Evolutionary conservation across 2,329 filamentous ascomycete genomes (phyloP), one percentile per base, ranked within the genome.

Genomic region (Venturia nashicola): DNA sequence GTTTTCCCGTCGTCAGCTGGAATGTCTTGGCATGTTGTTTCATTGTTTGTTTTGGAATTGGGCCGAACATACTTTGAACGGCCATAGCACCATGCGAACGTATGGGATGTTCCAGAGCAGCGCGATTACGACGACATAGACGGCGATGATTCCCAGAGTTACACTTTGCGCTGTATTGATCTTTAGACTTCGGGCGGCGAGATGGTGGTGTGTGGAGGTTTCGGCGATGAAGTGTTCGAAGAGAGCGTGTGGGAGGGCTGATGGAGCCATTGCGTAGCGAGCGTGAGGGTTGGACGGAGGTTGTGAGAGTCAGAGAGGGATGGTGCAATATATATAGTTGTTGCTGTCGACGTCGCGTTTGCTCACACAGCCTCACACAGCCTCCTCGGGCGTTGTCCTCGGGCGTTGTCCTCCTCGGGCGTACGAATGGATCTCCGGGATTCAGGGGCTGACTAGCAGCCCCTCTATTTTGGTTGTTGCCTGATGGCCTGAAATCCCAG

Each of bases 91-190:
- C 80, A 84, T 87, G 64, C 83, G 81, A n/a, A 92, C 75, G 73
- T 90, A 90, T 0, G 89, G 89, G 1, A 91, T 73, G 75, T 91
- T 91, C 89, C 89, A 92, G 3, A 92, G 77, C 51, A 92, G 78
- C 5, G 87, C 88, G 67, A 92, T 92, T 59, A 81, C 80, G 20
- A 90, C 87, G 2, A 88, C 81, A 74, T 91, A 91, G 43, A 80
- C 86, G 9, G 75, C 86, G 68, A 91, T 89, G 48, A 90, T 78
- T 9, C 87, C 87, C 34, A 91, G 76, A 0, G 88, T 91, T 11
- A 90, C 81, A 62, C 80, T 80, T 70, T 91, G 88, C 2, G 88
- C 88, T 70, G 85, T 82, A 67, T 84, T 87, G 51, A 86, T 84
- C 34, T 78, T 78, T 12, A 89, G 76, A 62, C 80, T 79, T 64